These are phyloP conservation scores for Aspergillus hiratsukae DNA, from an alignment of 2,329 filamentous ascomycete species.

Conservation along the genomic window DNA sequence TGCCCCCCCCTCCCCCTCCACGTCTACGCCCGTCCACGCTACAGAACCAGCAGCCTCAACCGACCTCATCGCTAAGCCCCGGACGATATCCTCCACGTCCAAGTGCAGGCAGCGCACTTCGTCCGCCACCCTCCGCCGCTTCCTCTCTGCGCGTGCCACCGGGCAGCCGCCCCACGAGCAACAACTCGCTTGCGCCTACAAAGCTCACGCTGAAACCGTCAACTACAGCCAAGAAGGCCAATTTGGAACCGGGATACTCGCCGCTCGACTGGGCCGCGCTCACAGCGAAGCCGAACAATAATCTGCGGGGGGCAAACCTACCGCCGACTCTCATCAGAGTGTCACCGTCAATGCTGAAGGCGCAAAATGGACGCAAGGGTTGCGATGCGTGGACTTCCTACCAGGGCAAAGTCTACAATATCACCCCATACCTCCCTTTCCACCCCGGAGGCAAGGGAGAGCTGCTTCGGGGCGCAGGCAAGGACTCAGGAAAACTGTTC, in stretches of 20 bases:
- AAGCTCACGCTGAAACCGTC: constrained; percentile 39
- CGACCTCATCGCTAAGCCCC: constrained; percentile 6
- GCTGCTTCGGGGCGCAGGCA: constrained; percentile 59
- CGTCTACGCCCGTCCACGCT: constrained; percentile 22
- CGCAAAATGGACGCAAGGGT: constrained; percentile 75
- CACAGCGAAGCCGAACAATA: constrained; percentile 55
- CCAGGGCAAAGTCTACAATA: constrained; percentile 88
- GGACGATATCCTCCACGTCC: constrained; percentile 26
- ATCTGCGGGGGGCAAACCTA: constrained; percentile 57
- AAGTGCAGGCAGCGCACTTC: constrained; percentile 27
- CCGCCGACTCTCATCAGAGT: constrained; percentile 63
- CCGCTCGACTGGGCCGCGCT: constrained; percentile 94
- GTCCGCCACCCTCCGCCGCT: constrained; percentile 42
- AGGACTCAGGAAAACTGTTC: constrained; percentile 62
- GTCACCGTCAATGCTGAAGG: constrained; percentile 72
- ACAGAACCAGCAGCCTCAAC: constrained; percentile 16
- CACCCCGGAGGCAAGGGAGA: constrained; percentile 74
- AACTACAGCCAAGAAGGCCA: constrained; percentile 40
- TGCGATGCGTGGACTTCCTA: constrained; percentile 87
- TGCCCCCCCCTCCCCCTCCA: constrained; percentile 33
- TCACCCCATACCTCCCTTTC: constrained; percentile 82
- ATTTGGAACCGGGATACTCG: constrained; percentile 84
- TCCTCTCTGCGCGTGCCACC: constrained; percentile 39
- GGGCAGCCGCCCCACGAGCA: constrained; percentile 39
- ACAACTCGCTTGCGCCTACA: constrained; percentile 39